Base-by-base conservation (phyloP, 1,139 yeast species). In the Kodamaea alishanica region DNA sequence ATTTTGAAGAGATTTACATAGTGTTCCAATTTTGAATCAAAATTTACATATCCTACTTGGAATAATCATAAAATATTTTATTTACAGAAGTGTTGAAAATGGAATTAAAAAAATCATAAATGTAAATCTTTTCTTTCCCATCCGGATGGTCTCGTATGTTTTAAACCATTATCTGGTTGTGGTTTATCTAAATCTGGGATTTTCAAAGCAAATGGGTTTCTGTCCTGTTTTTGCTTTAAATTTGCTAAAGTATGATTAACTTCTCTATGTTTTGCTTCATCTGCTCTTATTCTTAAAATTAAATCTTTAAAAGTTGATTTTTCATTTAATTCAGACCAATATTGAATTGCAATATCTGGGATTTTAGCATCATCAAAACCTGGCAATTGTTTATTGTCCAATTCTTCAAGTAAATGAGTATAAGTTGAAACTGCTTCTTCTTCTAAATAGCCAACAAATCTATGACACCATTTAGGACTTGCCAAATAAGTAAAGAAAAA, bases 361-460 rank as follows among this genome's bases (percentile, higher is more conserved):
- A 79, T 65, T 31, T 62, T 49, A 32, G 65, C 50, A 0, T 61
- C 38, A 31, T 72, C 67, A 50, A 83, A 73, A 34, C 68, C 70
- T 2, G 79, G 77, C 33, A 81, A 63, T 35, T 69, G 61, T 3
- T 81, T 81, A 9, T 60, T 55, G 33, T 77, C 76, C 48, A 83
- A 79, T 33, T 75, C 74, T 32, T 80, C 61, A 37, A 85, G 61
- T 45, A 71, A 62, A 49, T 84, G 80, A 2, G 85, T 67, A 55
- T 84, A 84, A 0, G 92, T 84, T 42, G 75, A 67, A 11, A 84
- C 87, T 1, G 90, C 90, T 55, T 84, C 90, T 55, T 84, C 92
- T 56, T 84, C 92, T 33, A 84, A 66, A 56, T 84, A 83, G 2
- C 92, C 92, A 33, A 84, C 92, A 56, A 84, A 82, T 44, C 92